A percentile compares a stretch with the other conserved stretches of the same genome.
Evolutionary conservation across 768 basidiomycete genomes (phyloP).

Genomic region (Phylloporus sp.): DNA sequence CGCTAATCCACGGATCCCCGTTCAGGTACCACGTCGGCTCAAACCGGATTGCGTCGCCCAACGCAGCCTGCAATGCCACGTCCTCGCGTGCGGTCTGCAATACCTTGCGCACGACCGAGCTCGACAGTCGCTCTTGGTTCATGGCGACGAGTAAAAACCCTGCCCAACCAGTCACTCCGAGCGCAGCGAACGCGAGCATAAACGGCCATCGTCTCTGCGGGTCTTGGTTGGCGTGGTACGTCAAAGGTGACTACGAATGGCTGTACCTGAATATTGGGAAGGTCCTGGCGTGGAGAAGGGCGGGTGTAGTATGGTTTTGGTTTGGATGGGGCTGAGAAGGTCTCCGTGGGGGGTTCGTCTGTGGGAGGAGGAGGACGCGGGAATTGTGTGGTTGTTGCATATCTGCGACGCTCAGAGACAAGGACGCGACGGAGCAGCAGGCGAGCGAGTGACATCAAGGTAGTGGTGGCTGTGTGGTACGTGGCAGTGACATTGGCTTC

Average conservation of each 20-base stretch:
- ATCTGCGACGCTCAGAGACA: constrained; percentile 7
- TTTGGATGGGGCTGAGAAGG: constrained; percentile 42
- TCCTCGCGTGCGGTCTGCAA: constrained; percentile 56
- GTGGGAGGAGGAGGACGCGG: constrained; percentile 27
- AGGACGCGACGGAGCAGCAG: constrained; percentile 7
- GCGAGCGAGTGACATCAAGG: constrained; percentile 18
- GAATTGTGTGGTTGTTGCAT: constrained; percentile 21
- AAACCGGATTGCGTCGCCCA: constrained; percentile 55
- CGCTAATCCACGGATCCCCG: constrained; percentile 68
- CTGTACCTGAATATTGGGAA: constrained; percentile 41
- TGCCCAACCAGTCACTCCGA: constrained; percentile 63
- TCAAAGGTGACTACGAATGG: neutral
- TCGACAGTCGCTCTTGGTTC: constrained; percentile 75
- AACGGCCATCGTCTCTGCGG: constrained; percentile 52
- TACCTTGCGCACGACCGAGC: constrained; percentile 68
- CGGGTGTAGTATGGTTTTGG: constrained; percentile 44
- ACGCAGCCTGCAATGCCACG: constrained; percentile 42
- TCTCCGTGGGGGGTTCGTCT: constrained; percentile 32
- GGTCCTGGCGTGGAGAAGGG: constrained; percentile 35
- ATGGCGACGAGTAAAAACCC: constrained; percentile 66
- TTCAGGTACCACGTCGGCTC: constrained; percentile 54
- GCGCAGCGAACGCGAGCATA: constrained; percentile 42
- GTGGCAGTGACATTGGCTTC: too few relatives aligned
- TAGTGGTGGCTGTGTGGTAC: constrained; percentile 10
- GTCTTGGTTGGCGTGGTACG: neutral